Percentiles rank a stretch among this genome's conserved stretches.
phyloP scores from a whole-genome alignment of 2,329 filamentous ascomycete genomes.

The Apiospora saccharicola region DNA sequence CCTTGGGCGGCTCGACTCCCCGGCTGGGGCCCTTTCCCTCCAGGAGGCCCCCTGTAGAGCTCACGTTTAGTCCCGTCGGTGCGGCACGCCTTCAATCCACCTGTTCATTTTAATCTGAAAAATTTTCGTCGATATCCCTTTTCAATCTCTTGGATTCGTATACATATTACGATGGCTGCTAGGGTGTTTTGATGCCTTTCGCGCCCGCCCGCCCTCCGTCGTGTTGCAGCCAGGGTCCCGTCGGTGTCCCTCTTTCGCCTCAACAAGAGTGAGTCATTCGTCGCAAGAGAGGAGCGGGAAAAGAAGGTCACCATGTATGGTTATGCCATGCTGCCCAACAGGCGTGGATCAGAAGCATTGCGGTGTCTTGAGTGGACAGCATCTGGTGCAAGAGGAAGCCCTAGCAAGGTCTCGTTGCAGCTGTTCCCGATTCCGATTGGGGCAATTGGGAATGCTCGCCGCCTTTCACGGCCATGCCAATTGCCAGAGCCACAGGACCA shows the following conservation, averaged over 20 bases:
- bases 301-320: conserved; percentile 17
- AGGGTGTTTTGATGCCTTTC: conserved; percentile 34
- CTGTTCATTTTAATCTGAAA: conserved; percentile 37
- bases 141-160: conserved; percentile 28
- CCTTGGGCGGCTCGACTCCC: conserved; percentile 20
- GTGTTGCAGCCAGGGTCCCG: neutral
- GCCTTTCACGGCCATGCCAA: conserved; percentile 19
- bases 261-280: conserved; percentile 13
- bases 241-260: conserved; percentile 3
- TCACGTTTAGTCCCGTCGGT: conserved; percentile 31
- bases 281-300: neutral
- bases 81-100: conserved; percentile 30
- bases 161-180: conserved; percentile 25
- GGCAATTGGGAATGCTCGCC: conserved; percentile 19
- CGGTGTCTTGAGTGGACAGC: conserved; percentile 25
- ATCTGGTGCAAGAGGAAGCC: conserved; percentile 7
- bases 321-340: conserved; percentile 39
- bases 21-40: conserved; percentile 19
- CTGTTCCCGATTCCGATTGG: conserved; percentile 27
- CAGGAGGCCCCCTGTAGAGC: conserved; percentile 25
- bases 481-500: conserved; percentile 26
- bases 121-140: conserved; percentile 32
- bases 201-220: conserved; percentile 28
- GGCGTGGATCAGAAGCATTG: conserved; percentile 27
- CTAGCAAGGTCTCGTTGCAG: conserved; percentile 23